A percentile compares a stretch with the other conserved stretches of the same genome.
phyloP scores from a whole-genome alignment of 1,284 basidiomycete species.

The Abortiporus biennis region DNA sequence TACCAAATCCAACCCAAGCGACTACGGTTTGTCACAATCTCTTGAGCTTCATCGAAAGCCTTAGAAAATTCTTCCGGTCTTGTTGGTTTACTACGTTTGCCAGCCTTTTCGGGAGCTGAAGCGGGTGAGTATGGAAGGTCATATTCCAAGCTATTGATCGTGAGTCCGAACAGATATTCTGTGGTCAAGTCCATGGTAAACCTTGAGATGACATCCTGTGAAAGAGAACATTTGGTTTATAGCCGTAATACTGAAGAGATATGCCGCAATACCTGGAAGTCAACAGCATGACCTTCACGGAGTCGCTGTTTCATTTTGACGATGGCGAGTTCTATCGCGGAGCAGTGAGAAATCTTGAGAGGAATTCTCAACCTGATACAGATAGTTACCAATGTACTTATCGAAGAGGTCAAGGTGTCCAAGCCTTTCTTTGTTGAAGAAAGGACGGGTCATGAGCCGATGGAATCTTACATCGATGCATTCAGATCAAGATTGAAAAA shows the following conservation, averaged over 20 bases:
- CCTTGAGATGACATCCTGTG: slow-evolving; percentile 23
- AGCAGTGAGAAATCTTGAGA: too few species aligned
- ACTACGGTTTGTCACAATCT: slow-evolving; percentile 6
- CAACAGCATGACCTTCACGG: neutral
- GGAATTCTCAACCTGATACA: neutral
- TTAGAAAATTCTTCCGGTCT: slow-evolving; percentile 25
- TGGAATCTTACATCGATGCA: slow-evolving; percentile 18
- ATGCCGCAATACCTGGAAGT: slow-evolving; percentile 3
- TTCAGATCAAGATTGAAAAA: neutral
- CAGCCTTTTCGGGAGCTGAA: slow-evolving; percentile 5
- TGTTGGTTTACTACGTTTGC: neutral
- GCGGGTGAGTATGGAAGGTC: slow-evolving; percentile 29
- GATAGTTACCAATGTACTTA: slow-evolving; percentile 12
- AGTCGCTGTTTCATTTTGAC: slow-evolving; percentile 3
- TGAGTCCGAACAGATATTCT: slow-evolving; percentile 35
- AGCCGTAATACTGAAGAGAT: neutral
- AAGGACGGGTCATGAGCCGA: slow-evolving; percentile 25
- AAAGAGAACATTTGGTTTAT: neutral
- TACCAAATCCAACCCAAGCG: slow-evolving; percentile 28
- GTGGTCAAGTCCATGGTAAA: slow-evolving; percentile 19
- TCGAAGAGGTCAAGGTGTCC: slow-evolving; percentile 20
- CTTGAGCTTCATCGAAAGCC: slow-evolving; percentile 5
- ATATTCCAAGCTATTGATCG: slow-evolving; percentile 27
- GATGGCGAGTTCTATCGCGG: slow-evolving; percentile 2
- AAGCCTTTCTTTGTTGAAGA: slow-evolving; percentile 19